Base-by-base conservation (phyloP, 1,139 yeast genomes). In the Saccharomyces hybrid region DNA sequence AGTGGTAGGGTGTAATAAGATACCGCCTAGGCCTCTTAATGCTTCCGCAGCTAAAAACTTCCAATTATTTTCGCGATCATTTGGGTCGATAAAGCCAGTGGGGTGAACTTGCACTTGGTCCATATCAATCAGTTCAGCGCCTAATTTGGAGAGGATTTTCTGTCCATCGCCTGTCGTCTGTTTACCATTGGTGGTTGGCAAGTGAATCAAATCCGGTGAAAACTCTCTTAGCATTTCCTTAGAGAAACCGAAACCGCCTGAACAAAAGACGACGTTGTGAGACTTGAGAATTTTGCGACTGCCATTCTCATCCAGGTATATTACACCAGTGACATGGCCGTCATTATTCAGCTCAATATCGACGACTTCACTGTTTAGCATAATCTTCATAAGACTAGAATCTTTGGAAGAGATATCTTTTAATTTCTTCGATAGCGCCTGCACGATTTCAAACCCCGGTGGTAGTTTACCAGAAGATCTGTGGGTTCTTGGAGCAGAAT, bases 101-200 rank as follows among this genome's bases (percentile, higher is more conserved):
- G 96, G 96, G 62, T 85, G 91, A n/a, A 87, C 85, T 69, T 87
- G 95, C 42, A 86, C 82, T 68, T 86, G 84, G 50, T 84, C 88
- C 81, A 86, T 77, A 67, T 86, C 90, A 50, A 85, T 79, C 44
- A 86, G 79, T 46, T 78, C 72, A 8, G 88, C 95, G 31, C 85
- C 80, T n/a, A 74, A 58, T 53, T 77, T 77, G 67, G 79, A 75
- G 57, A 84, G 73, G 54, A 87, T 75, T 55, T 78, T 75, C 60
- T 84, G 88, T 1, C 91, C 90, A 67, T 86, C 93, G 11, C 93
- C 93, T 2, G 89, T 78, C 2, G 95, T 88, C 62, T 84, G 87
- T 38, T 74, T 75, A 11, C 90, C 89, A 66, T 86, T 86, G 1
- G 95, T 86, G 0, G 90, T 82, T 19, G 93, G 88, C 46, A 86